Conservation (phyloP, 495 filamentous ascomycete species). For the Aspergillus egyptiacus region DNA sequence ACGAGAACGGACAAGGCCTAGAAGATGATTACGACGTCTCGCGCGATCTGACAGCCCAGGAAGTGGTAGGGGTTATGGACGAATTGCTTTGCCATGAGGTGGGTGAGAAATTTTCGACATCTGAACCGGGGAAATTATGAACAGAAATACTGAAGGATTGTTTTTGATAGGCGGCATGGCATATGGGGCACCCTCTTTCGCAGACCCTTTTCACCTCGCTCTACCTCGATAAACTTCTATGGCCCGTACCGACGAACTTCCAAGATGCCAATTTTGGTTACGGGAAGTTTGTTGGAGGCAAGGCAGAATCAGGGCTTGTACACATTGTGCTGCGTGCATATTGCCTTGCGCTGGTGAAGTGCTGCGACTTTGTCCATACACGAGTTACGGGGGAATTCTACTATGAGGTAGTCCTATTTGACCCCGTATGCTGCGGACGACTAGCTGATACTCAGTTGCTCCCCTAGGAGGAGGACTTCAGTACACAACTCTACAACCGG, state of each 20-base stretch:
- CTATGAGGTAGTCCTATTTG: slow-evolving; percentile 62
- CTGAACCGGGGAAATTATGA: too few relatives aligned
- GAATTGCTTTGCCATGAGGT: slow-evolving; percentile 87
- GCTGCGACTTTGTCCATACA: slow-evolving; percentile 71
- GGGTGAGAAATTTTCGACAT: slow-evolving; percentile 11
- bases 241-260: slow-evolving; percentile 58
- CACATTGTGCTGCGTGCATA: slow-evolving; percentile 74
- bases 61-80: slow-evolving; percentile 91
- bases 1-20: slow-evolving; percentile 56
- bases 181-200: slow-evolving; percentile 86
- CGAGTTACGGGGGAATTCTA: slow-evolving; percentile 71
- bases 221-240: slow-evolving; percentile 80
- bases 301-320: slow-evolving; percentile 44
- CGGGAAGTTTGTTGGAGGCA: slow-evolving; percentile 28
- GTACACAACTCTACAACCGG: slow-evolving; percentile 80
- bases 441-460: slow-evolving; percentile 3
- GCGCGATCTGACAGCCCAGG: slow-evolving; percentile 60
- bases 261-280: slow-evolving; percentile 63
- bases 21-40: slow-evolving; percentile 82
- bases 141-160: slow-evolving; percentile 18
- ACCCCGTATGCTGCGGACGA: background rate
- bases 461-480: slow-evolving; percentile 87
- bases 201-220: slow-evolving; percentile 93
- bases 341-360: slow-evolving; percentile 77
- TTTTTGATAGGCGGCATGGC: slow-evolving; percentile 79